A percentile compares a stretch with the other conserved stretches of the same genome.
These are phyloP conservation scores for Vitis rupestris DNA, from an alignment of 164 flowering plant genomes.

Conservation along the genomic window DNA sequence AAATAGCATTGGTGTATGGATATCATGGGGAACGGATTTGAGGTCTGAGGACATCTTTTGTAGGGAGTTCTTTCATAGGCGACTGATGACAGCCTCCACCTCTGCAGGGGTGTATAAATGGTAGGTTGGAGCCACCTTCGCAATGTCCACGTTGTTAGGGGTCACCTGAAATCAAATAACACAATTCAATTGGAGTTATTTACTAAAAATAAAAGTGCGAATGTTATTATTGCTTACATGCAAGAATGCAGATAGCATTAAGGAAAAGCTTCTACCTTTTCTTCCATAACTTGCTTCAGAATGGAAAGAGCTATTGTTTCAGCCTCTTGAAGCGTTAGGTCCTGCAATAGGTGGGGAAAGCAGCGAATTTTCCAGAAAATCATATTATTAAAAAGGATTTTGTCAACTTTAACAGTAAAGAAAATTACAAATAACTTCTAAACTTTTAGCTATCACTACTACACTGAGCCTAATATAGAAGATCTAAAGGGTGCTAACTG, in stretches of 20 bases:
- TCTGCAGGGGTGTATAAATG: conserved; percentile 90
- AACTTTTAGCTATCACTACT: neutral
- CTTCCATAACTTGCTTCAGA: conserved; percentile 99
- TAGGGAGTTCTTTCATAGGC: conserved; percentile 42
- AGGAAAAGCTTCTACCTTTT: conserved; percentile 48
- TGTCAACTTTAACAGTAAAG: neutral
- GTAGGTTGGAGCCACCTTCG: conserved; percentile 86
- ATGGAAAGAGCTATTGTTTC: conserved; percentile 93
- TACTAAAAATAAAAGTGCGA: neutral
- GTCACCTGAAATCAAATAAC: conserved; percentile 58
- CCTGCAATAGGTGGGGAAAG: conserved; percentile 42
- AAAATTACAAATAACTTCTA: no score
- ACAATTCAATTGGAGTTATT: neutral
- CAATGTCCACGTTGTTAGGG: conserved; percentile 93
- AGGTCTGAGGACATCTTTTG: no score
- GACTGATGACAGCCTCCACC: conserved; percentile 87
- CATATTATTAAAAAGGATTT: neutral
- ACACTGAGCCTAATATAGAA: neutral
- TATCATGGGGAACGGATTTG: no score
- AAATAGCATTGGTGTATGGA: no score
- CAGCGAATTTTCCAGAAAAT: neutral
- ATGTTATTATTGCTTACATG: no score
- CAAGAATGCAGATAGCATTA: neutral
- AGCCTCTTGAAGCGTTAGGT: conserved; percentile 80
- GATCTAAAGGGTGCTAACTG: neutral